phyloP scores from a whole-genome alignment of 2,329 filamentous ascomycete genomes.

The Microascus cirrosus region DNA sequence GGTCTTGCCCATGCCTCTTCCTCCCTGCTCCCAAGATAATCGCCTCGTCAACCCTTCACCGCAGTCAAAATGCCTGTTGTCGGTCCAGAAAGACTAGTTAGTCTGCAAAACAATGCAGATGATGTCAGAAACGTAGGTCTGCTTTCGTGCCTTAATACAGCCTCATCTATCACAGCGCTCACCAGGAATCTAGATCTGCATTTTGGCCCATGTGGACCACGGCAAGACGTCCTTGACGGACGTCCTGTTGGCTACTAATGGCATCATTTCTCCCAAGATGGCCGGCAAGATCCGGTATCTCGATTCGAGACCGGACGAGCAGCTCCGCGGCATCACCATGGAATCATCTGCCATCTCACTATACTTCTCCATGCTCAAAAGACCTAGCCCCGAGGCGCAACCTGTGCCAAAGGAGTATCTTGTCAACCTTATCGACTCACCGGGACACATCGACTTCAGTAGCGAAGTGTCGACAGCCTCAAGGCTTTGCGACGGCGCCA shows the following conservation, averaged over 20 bases:
- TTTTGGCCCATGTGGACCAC: conserved; percentile 93
- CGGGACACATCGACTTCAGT: conserved; percentile 97
- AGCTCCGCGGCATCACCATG: conserved; percentile 97
- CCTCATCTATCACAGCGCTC: conserved; percentile 5
- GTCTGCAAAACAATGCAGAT: conserved; percentile 76
- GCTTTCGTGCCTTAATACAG: conserved; percentile 13
- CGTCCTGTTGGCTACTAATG: conserved; percentile 93
- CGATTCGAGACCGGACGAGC: conserved; percentile 91
- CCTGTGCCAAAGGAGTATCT: conserved; percentile 80
- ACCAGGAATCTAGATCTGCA: conserved; percentile 59
- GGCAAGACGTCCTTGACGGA: conserved; percentile 97
- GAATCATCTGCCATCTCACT: conserved; percentile 96
- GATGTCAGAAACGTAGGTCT: conserved; percentile 74
- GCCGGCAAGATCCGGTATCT: conserved; percentile 97
- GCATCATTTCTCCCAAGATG: conserved; percentile 95
- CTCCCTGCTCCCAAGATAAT: conserved; percentile 1
- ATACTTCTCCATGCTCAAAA: conserved; percentile 83
- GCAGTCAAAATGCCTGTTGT: conserved; percentile 72
- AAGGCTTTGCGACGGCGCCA: conserved; percentile 83
- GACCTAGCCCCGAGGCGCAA: conserved; percentile 53
- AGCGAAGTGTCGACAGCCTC: conserved; percentile 96
- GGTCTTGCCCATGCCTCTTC: conserved; percentile 7
- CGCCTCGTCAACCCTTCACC: background rate
- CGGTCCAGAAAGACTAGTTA: conserved; percentile 77
- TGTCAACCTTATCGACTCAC: conserved; percentile 95